Percentiles rank a stretch among this genome's conserved stretches.
Conservation (phyloP, 177 flowering plant species). For the Vitis hybrid region DNA sequence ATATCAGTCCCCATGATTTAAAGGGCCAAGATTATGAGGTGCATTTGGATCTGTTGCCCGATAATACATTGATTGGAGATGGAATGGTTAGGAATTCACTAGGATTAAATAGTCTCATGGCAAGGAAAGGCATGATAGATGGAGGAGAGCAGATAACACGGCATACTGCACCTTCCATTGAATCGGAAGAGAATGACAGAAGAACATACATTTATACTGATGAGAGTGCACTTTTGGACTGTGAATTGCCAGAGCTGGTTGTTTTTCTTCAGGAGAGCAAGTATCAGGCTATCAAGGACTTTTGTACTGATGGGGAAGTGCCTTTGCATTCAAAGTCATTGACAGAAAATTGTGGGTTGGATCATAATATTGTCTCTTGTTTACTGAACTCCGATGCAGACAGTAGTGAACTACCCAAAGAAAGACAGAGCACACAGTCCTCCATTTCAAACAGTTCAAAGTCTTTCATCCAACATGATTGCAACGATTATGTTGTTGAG, state of each 20-base stretch:
- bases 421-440: conserved; percentile 1
- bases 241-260: conserved; percentile 20
- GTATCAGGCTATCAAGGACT: conserved; percentile 17
- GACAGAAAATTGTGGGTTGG: conserved; percentile 9
- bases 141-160: neutral
- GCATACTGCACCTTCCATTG: neutral
- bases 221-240: neutral
- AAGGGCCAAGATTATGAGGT: neutral
- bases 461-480: neutral
- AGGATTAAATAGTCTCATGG: neutral
- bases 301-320: conserved; percentile 17
- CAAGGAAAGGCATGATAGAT: neutral
- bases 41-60: neutral
- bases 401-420: neutral
- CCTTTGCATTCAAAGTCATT: conserved; percentile 3
- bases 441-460: conserved; percentile 8
- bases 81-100: neutral
- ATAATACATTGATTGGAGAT: neutral
- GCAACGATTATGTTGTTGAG: neutral
- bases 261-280: conserved; percentile 14
- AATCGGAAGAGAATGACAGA: neutral
- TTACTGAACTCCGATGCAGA: conserved; percentile 1
- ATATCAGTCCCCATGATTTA: neutral
- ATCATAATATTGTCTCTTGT: neutral
- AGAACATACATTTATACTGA: neutral